These are phyloP conservation scores for Rutstroemia sp. DNA, from an alignment of 2,329 filamentous ascomycete genomes.

Conservation along the genomic window DNA sequence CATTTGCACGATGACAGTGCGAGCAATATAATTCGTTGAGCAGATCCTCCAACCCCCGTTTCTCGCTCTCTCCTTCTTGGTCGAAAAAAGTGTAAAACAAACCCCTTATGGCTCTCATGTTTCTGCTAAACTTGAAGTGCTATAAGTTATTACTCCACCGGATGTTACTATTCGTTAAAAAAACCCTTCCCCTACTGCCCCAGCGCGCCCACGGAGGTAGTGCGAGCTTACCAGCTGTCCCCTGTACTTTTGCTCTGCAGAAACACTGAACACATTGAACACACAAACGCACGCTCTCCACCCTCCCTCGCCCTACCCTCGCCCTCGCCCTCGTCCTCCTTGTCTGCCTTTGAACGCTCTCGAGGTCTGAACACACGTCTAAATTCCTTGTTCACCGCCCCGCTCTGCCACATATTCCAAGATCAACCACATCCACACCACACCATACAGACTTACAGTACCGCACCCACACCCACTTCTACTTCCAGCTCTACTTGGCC, in stretches of 20 bases:
- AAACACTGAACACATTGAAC: not conserved
- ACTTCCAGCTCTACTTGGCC: not conserved
- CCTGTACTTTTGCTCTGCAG: too few species aligned
- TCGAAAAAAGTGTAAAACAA: slow-evolving; percentile 2
- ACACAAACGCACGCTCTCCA: not conserved
- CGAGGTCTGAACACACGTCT: not conserved
- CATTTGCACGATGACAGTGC: not conserved
- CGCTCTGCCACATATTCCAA: not conserved
- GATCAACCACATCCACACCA: not conserved
- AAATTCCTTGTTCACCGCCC: not conserved
- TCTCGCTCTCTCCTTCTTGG: not conserved
- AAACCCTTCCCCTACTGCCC: not conserved
- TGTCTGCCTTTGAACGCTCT: not conserved
- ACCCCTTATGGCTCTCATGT: not conserved
- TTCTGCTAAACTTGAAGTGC: too few species aligned
- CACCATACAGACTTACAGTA: not conserved
- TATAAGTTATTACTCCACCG: not conserved
- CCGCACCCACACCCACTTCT: not conserved
- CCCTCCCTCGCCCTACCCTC: not conserved
- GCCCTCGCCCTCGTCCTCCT: not conserved
- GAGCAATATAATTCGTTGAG: not conserved
- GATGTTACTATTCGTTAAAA: slow-evolving; percentile 4
- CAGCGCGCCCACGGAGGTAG: too few species aligned
- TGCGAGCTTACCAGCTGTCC: too few species aligned
- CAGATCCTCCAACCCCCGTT: not conserved